Evolutionary conservation across 2,329 filamentous ascomycete genomes (phyloP).

Genomic region (Aspergillus brunneoviolaceus): DNA sequence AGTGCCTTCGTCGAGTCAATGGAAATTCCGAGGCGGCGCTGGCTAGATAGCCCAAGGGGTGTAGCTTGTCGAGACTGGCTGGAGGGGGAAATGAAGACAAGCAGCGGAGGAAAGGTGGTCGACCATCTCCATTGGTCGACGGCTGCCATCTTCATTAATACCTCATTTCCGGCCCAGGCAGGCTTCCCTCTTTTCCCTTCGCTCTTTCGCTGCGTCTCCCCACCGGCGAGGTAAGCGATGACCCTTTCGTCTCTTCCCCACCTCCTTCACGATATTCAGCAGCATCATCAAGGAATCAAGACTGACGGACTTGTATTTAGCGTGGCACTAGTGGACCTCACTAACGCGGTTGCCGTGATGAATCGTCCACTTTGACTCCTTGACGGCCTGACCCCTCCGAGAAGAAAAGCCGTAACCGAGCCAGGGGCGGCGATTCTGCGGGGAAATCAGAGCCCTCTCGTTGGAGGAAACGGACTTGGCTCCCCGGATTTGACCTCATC

Average conservation of each 20-base stretch:
- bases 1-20: no score
- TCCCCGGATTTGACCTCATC: not conserved
- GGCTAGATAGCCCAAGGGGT: no score
- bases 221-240: not conserved
- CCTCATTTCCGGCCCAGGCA: not conserved
- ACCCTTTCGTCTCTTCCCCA: not conserved
- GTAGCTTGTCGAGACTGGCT: not conserved
- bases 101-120: not conserved
- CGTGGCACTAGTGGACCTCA: not conserved
- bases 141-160: not conserved
- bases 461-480: not conserved
- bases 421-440: not conserved
- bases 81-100: not conserved
- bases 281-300: not conserved
- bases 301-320: not conserved
- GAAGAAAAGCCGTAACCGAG: not conserved
- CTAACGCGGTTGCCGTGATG: not conserved
- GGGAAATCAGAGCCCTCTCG: not conserved
- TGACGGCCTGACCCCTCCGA: not conserved
- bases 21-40: no score
- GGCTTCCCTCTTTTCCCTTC: not conserved
- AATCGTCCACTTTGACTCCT: not conserved
- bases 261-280: not conserved
- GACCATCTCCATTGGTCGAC: not conserved
- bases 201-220: not conserved